A percentile compares a stretch with the other conserved stretches of the same genome.
Evolutionary conservation across 768 basidiomycete genomes (phyloP).

Genomic region (Lactarius deliciosus): DNA sequence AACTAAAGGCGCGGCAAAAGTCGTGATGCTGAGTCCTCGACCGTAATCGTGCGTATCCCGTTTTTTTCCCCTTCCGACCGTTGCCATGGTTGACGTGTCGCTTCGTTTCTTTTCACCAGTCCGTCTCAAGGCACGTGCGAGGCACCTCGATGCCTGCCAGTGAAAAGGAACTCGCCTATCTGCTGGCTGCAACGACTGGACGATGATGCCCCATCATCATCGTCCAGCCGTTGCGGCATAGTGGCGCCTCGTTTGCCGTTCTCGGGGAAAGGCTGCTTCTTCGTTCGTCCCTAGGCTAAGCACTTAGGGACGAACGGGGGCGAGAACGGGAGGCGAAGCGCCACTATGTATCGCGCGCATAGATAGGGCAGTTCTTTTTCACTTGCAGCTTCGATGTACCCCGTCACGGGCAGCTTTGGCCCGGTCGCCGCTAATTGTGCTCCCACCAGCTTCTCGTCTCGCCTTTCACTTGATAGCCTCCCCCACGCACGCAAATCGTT

Average conservation of each 20-base stretch:
- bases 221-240: not conserved
- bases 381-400: not conserved
- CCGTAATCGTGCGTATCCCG: conserved; percentile 74
- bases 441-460: not conserved
- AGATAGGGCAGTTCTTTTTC: not conserved
- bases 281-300: conserved; percentile 4
- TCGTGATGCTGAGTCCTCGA: conserved; percentile 89
- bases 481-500: not conserved
- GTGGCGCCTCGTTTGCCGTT: not conserved
- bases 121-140: conserved; percentile 84
- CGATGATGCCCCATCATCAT: conserved; percentile 5
- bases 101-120: conserved; percentile 45
- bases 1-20: conserved; percentile 63
- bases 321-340: not conserved
- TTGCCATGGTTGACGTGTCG: not conserved
- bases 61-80: not conserved
- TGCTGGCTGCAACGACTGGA: conserved; percentile 49
- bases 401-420: not conserved
- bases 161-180: conserved; percentile 78
- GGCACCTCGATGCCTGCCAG: conserved; percentile 83
- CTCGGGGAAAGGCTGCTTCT: not conserved
- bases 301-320: conserved; percentile 11
- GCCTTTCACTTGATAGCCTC: not conserved
- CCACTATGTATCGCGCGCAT: not conserved
- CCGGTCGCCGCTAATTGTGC: not conserved